phyloP scores from a whole-genome alignment of 148 eudicot genomes.

The Vaccinium darrowii region DNA sequence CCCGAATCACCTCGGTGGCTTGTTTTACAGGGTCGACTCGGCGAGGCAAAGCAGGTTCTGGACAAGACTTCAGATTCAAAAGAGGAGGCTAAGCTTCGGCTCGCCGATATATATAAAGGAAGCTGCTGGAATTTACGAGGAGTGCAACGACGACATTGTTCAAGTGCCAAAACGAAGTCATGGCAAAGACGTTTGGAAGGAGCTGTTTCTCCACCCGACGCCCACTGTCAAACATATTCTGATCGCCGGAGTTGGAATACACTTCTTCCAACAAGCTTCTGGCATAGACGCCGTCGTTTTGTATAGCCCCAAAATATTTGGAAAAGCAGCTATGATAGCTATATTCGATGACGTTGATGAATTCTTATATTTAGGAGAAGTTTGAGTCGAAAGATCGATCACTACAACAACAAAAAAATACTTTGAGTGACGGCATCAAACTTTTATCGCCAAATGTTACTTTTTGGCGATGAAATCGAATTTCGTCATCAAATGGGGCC shows the following conservation, averaged over 20 bases:
- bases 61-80: conserved; percentile 27
- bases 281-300: conserved; percentile 44
- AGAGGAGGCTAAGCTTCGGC: conserved; percentile 30
- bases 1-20: conserved; percentile 50
- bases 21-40: conserved; percentile 35
- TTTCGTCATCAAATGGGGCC: no score
- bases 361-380: no score
- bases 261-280: conserved; percentile 38
- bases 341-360: no score
- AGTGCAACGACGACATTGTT: conserved; percentile 28
- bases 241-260: conserved; percentile 35
- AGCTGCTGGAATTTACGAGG: conserved; percentile 32
- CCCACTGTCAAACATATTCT: conserved; percentile 30
- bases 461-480: no score
- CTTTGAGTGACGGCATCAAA: no score
- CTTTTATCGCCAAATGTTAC: no score
- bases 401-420: no score
- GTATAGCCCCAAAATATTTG: conserved; percentile 40
- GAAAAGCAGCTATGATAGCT: conserved; percentile 28
- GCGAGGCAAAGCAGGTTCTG: conserved; percentile 29
- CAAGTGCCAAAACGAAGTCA: conserved; percentile 13
- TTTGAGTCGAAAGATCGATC: no score
- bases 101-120: conserved; percentile 37
- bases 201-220: conserved; percentile 32
- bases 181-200: conserved; percentile 36